A percentile compares a stretch with the other conserved stretches of the same genome.
Evolutionary conservation across 202 grass and related monocot species (phyloP).

Genomic region (Dendrocalamus latiflorus): DNA sequence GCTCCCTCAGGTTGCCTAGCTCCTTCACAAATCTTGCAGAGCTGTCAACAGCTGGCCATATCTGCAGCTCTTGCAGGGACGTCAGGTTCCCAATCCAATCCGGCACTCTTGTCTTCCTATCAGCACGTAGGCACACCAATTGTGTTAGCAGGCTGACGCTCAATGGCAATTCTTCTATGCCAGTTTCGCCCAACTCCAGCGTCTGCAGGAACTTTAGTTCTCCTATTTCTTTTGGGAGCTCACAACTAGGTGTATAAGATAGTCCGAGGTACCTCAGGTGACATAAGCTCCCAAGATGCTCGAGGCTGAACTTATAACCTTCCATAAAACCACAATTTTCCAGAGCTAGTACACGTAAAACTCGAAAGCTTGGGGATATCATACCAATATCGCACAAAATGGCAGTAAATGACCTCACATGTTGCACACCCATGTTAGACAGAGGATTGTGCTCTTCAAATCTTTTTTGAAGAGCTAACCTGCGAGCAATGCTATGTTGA

Average conservation of each 20-base stretch:
- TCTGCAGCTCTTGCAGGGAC: not conserved
- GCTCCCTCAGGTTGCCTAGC: not conserved
- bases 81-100: not conserved
- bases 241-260: fast-evolving
- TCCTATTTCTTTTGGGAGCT: not conserved
- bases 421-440: not conserved
- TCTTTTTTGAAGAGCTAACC: not conserved
- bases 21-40: not conserved
- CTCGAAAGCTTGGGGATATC: too few relatives aligned
- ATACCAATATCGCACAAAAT: not conserved
- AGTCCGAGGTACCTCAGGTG: not conserved
- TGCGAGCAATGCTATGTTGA: not conserved
- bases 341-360: not conserved
- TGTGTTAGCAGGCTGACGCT: not conserved
- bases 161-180: not conserved
- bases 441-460: not conserved
- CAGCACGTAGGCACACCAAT: not conserved
- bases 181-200: fast-evolving
- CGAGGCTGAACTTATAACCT: too few relatives aligned
- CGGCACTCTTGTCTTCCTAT: not conserved
- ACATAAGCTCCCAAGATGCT: too few relatives aligned
- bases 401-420: not conserved
- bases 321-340: not conserved
- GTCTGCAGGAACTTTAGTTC: not conserved
- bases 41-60: not conserved